These are phyloP conservation scores for Colletotrichum noveboracense DNA, from an alignment of 2,329 filamentous ascomycete genomes.

Conservation along the genomic window DNA sequence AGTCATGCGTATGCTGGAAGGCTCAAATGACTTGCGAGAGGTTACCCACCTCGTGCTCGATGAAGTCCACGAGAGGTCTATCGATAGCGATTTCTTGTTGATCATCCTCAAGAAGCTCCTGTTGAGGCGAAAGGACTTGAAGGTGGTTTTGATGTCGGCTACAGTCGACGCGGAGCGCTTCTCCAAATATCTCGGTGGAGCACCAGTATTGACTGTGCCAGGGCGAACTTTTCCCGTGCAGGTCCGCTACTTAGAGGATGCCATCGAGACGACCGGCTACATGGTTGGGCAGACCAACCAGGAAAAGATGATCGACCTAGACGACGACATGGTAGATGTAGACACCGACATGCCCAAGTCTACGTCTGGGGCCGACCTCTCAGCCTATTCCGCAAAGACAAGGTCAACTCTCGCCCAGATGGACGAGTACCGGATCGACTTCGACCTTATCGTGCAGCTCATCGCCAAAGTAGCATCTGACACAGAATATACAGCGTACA, in stretches of 20 bases:
- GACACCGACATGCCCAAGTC: slow-evolving; percentile 49
- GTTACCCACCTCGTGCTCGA: slow-evolving; percentile 96
- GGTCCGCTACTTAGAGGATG: slow-evolving; percentile 89
- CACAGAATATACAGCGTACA: slow-evolving; percentile 71
- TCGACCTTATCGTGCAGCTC: slow-evolving; percentile 81
- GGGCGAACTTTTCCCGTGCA: slow-evolving; percentile 93
- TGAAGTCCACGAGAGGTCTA: slow-evolving; percentile 94
- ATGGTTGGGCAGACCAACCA: slow-evolving; percentile 48
- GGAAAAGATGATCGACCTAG: slow-evolving; percentile 65
- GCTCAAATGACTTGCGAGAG: slow-evolving; percentile 82
- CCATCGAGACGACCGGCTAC: slow-evolving; percentile 85
- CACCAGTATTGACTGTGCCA: slow-evolving; percentile 88
- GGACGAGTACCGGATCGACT: slow-evolving; percentile 92
- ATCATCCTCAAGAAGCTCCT: slow-evolving; percentile 89
- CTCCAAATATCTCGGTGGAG: slow-evolving; percentile 84
- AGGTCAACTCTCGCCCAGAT: slow-evolving; percentile 76
- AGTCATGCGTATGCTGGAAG: slow-evolving; percentile 97
- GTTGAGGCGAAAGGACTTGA: slow-evolving; percentile 77
- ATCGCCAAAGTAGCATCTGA: slow-evolving; percentile 78
- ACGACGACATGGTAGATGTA: slow-evolving; percentile 62
- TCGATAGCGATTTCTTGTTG: slow-evolving; percentile 94
- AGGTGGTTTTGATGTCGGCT: slow-evolving; percentile 96
- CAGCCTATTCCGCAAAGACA: slow-evolving; percentile 79
- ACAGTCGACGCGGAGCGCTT: slow-evolving; percentile 94
- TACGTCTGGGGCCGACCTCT: slow-evolving; percentile 60